Conservation (phyloP, 176 grass and related monocot species). For the Echinochloa phyllopogon region DNA sequence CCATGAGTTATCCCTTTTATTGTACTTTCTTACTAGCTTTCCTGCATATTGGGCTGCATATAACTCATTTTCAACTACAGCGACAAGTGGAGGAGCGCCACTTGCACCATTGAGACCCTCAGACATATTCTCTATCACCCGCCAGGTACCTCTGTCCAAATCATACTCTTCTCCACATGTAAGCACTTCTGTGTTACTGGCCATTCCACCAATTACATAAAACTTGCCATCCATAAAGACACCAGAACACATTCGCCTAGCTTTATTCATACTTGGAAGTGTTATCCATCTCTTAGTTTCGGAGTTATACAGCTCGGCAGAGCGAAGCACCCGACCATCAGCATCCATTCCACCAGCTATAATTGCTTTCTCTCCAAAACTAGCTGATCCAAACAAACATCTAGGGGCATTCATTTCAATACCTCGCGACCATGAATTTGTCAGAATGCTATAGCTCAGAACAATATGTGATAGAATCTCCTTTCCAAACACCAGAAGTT, state of each 20-base stretch:
- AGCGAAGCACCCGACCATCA: conserved; percentile 59
- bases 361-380: conserved; percentile 86
- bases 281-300: conserved; percentile 75
- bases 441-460: conserved; percentile 89
- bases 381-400: conserved; percentile 97
- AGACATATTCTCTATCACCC: conserved; percentile 86
- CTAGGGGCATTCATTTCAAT: conserved; percentile 87
- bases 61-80: conserved; percentile 88
- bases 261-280: conserved; percentile 85
- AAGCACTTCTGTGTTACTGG: conserved; percentile 77
- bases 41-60: conserved; percentile 87
- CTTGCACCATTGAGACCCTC: conserved; percentile 79
- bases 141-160: conserved; percentile 75
- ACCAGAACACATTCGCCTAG: conserved; percentile 90
- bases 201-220: conserved; percentile 92
- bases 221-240: conserved; percentile 93
- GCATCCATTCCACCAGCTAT: conserved; percentile 86
- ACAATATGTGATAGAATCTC: conserved; percentile 78
- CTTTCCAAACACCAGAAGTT: conserved; percentile 93
- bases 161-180: conserved; percentile 96
- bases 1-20: conserved; percentile 82
- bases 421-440: conserved; percentile 86
- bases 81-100: conserved; percentile 88
- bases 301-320: conserved; percentile 89
- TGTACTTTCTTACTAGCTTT: conserved; percentile 83